phyloP scores from a whole-genome alignment of 345 rosid species.

The Dovyalis caffra region DNA sequence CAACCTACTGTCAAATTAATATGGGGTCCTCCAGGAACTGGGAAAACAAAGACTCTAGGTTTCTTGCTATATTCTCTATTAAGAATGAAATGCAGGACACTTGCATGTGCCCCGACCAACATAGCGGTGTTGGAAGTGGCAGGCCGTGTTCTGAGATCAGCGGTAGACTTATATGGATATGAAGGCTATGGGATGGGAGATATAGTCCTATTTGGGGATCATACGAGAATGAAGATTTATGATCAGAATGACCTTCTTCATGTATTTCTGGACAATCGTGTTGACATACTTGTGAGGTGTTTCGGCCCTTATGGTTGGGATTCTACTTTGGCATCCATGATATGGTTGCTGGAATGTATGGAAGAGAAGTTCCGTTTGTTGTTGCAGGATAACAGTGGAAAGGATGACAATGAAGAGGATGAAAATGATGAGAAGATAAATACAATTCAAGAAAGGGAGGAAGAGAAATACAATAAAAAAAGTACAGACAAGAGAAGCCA shows the following conservation, averaged over 20 bases:
- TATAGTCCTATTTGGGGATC: slow-evolving; percentile 5
- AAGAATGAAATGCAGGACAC: slow-evolving; percentile 15
- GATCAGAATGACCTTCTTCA: slow-evolving; percentile 6
- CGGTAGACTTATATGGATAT: neutral
- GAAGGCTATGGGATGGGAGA: slow-evolving; percentile 12
- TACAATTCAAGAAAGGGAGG: too few species aligned
- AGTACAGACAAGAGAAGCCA: too few species aligned
- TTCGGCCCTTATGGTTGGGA: slow-evolving; percentile 6
- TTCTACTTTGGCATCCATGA: neutral
- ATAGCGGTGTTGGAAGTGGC: slow-evolving; percentile 10
- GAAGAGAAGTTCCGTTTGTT: neutral
- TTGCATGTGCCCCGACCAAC: slow-evolving; percentile 19
- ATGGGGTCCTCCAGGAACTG: slow-evolving; percentile 26
- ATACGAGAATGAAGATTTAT: slow-evolving; percentile 6
- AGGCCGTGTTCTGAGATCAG: neutral
- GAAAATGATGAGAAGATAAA: too few species aligned
- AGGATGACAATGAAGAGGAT: too few species aligned
- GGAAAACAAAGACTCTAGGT: slow-evolving; percentile 18
- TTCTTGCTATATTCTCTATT: neutral
- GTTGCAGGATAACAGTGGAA: neutral
- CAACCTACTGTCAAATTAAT: slow-evolving; percentile 3
- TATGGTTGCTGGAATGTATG: slow-evolving; percentile 1
- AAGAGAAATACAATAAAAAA: too few species aligned
- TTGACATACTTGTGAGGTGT: neutral
- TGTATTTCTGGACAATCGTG: slow-evolving; percentile 9